Percentiles rank a stretch among this genome's conserved stretches.
Conservation (phyloP, 2,329 filamentous ascomycete genomes). For the Fusarium haematococcum region DNA sequence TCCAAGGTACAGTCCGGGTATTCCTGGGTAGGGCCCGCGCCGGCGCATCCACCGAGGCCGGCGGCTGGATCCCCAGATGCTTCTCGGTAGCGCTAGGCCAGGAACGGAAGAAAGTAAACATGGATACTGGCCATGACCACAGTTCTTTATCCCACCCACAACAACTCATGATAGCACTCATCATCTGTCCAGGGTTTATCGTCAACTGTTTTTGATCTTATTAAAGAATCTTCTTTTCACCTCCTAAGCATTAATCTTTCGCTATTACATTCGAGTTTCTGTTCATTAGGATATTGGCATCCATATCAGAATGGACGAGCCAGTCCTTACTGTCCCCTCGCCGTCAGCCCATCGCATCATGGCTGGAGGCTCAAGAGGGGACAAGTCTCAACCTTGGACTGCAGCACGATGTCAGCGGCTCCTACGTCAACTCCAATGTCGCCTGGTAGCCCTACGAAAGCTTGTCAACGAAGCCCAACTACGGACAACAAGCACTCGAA, state of each 20-base stretch:
- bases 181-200: neutral
- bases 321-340: conserved; percentile 3
- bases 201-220: neutral
- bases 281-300: neutral
- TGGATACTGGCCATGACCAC: neutral
- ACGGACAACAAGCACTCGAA: conserved; percentile 1
- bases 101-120: conserved; percentile 50
- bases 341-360: conserved; percentile 32
- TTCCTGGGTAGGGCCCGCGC: conserved; percentile 1
- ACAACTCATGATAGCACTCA: conserved; percentile 4
- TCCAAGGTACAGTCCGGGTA: conserved; percentile 32
- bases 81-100: conserved; percentile 38
- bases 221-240: neutral
- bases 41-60: conserved; percentile 25
- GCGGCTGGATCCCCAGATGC: conserved; percentile 25
- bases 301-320: conserved; percentile 14
- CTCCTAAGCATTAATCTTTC: neutral
- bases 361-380: neutral
- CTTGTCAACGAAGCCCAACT: conserved; percentile 43
- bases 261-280: neutral
- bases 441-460: conserved; percentile 55
- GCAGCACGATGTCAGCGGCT: conserved; percentile 60
- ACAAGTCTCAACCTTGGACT: conserved; percentile 55
- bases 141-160: conserved; percentile 9
- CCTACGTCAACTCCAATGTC: conserved; percentile 59